These are phyloP conservation scores for Quercus phellos DNA, from an alignment of 331 rosid genomes.

Conservation along the genomic window DNA sequence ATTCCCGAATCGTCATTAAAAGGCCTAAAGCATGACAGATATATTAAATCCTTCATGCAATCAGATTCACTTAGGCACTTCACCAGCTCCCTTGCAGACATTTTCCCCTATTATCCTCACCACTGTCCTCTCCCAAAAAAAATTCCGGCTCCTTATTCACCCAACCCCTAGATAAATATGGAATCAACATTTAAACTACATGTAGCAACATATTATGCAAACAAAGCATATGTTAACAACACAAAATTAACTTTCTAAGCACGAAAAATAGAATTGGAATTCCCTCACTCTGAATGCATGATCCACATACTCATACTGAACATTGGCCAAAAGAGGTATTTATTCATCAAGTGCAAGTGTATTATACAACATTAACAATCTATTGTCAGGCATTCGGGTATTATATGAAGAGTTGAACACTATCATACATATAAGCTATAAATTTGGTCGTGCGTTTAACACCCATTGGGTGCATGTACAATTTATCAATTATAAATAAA, in stretches of 20 bases:
- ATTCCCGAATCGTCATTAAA: too few relatives aligned
- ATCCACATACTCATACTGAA: not conserved
- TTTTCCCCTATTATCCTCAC: slow-evolving; percentile 20
- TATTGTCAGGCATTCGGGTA: too few relatives aligned
- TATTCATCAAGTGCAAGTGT: too few relatives aligned
- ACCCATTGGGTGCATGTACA: too few relatives aligned
- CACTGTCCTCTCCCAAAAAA: not conserved
- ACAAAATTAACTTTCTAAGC: not conserved
- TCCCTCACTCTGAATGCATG: not conserved
- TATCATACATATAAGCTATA: too few relatives aligned
- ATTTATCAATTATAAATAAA: too few relatives aligned
- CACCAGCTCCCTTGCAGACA: slow-evolving; percentile 84
- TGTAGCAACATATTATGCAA: not conserved
- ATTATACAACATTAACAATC: too few relatives aligned
- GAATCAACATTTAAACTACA: not conserved
- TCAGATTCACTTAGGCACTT: slow-evolving; percentile 89
- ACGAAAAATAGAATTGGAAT: not conserved
- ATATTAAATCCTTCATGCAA: slow-evolving; percentile 57
- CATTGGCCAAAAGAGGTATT: not conserved
- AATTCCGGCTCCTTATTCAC: not conserved
- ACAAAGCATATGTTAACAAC: not conserved
- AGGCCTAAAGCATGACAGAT: not conserved
- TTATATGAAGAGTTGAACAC: too few relatives aligned
- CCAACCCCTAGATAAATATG: not conserved
- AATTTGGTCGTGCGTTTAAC: too few relatives aligned